phyloP scores from a whole-genome alignment of 2,329 filamentous ascomycete genomes.

The Venturia effusa region DNA sequence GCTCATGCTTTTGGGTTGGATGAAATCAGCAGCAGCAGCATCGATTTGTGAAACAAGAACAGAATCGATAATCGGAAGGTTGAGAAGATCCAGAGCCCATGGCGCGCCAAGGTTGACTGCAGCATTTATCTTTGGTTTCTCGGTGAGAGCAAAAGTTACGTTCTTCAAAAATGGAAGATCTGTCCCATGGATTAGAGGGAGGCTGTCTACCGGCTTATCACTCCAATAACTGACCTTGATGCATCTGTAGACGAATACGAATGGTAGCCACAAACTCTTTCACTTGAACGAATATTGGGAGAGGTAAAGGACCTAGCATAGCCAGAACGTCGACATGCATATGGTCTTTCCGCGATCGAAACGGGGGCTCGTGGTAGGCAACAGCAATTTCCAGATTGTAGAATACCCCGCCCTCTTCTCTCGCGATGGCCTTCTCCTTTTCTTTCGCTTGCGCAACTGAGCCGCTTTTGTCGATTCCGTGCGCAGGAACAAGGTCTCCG shows the following conservation, averaged over 20 bases:
- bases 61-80: not conserved
- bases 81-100: not conserved
- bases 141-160: not conserved
- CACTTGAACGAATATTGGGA: not conserved
- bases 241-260: not conserved
- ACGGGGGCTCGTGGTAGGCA: not conserved
- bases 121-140: not conserved
- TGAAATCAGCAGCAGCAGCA: not conserved
- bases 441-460: not conserved
- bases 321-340: not conserved
- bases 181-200: too few species aligned
- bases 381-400: slow-evolving; percentile 2
- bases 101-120: not conserved
- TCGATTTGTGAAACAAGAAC: not conserved
- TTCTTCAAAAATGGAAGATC: slow-evolving; percentile 4
- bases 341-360: not conserved
- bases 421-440: not conserved
- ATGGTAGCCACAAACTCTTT: not conserved
- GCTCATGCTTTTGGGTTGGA: not conserved
- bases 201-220: too few species aligned
- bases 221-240: not conserved
- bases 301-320: not conserved
- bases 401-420: not conserved
- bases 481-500: not conserved
- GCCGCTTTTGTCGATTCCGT: not conserved